A percentile compares a stretch with the other conserved stretches of the same genome.
phyloP scores from a whole-genome alignment of 2,329 filamentous ascomycete species.

The Fusarium sp. region DNA sequence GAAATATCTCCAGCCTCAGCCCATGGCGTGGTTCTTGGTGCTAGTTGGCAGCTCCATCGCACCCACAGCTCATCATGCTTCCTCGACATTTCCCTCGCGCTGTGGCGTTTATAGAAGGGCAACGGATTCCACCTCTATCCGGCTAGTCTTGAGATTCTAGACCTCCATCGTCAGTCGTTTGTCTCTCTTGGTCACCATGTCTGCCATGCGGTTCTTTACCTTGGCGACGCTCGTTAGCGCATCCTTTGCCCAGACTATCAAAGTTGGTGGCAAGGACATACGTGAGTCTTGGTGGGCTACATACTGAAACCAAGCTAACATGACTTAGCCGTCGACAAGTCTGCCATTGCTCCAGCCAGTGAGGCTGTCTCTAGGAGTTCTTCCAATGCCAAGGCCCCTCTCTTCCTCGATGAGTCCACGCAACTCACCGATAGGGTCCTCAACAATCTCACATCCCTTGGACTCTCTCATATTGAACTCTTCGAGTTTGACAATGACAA shows the following conservation, averaged over 20 bases:
- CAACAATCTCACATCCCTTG: constrained; percentile 45
- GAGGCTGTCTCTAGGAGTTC: constrained; percentile 21
- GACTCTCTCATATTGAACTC: constrained; percentile 46
- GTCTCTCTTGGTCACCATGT: constrained; percentile 13
- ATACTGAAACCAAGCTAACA: not conserved
- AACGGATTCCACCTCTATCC: not conserved
- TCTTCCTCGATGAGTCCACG: constrained; percentile 40
- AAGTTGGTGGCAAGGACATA: constrained; percentile 38
- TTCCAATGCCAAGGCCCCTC: constrained; percentile 16
- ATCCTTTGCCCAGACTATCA: constrained; percentile 43
- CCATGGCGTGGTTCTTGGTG: not conserved
- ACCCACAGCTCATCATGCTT: not conserved
- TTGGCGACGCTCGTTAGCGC: constrained; percentile 25
- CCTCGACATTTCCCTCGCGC: not conserved
- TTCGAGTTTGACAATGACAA: constrained; percentile 48
- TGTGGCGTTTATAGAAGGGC: constrained; percentile 3
- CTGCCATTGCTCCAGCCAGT: constrained; percentile 40
- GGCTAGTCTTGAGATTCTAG: constrained; percentile 5
- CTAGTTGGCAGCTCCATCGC: not conserved
- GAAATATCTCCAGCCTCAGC: not conserved
- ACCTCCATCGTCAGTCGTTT: not conserved
- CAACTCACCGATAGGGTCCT: constrained; percentile 52
- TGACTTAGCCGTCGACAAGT: constrained; percentile 19
- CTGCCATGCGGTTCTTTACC: constrained; percentile 27
- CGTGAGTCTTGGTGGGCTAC: constrained; percentile 25